Evolutionary conservation across 805 yeast species (phyloP).

Genomic region (Wickerhamomyces rabaulensis): DNA sequence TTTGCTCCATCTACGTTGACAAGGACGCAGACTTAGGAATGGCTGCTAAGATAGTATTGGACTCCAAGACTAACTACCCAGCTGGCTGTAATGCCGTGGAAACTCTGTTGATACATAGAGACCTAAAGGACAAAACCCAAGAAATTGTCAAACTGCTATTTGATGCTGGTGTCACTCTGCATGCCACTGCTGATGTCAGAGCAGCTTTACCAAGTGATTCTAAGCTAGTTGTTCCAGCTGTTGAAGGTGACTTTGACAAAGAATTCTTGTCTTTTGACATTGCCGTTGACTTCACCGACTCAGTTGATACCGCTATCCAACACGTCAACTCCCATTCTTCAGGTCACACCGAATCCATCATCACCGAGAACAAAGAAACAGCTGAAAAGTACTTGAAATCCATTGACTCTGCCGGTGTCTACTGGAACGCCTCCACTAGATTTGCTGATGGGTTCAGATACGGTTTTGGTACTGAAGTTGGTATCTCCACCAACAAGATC

Average conservation of each 20-base stretch:
- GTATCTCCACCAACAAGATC: slow-evolving; percentile 92
- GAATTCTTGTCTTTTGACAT: slow-evolving; percentile 84
- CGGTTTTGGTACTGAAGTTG: slow-evolving; percentile 98
- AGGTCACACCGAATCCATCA: slow-evolving; percentile 90
- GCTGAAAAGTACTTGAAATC: slow-evolving; percentile 81
- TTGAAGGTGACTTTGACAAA: slow-evolving; percentile 65
- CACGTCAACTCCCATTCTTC: slow-evolving; percentile 93
- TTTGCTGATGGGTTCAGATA: slow-evolving; percentile 98
- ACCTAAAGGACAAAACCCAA: slow-evolving; percentile 29
- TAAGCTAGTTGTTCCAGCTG: slow-evolving; percentile 39
- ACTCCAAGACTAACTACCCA: slow-evolving; percentile 92
- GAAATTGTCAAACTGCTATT: slow-evolving; percentile 41
- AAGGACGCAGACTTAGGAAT: slow-evolving; percentile 69
- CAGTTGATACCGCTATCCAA: slow-evolving; percentile 65
- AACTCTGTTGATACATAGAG: slow-evolving; percentile 62
- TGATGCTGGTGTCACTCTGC: slow-evolving; percentile 67
- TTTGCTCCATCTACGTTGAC: slow-evolving; percentile 85
- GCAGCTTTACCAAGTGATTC: slow-evolving; percentile 22
- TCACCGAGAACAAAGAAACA: slow-evolving; percentile 64
- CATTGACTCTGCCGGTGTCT: slow-evolving; percentile 92
- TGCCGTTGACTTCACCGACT: slow-evolving; percentile 60
- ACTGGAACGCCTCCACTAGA: slow-evolving; percentile 96
- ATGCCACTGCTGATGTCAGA: slow-evolving; percentile 51
- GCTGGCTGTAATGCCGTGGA: slow-evolving; percentile 99
- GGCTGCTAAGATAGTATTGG: slow-evolving; percentile 73